Evolutionary conservation across 441 rosid species (phyloP).

Genomic region (Gossypium schwendimanii): DNA sequence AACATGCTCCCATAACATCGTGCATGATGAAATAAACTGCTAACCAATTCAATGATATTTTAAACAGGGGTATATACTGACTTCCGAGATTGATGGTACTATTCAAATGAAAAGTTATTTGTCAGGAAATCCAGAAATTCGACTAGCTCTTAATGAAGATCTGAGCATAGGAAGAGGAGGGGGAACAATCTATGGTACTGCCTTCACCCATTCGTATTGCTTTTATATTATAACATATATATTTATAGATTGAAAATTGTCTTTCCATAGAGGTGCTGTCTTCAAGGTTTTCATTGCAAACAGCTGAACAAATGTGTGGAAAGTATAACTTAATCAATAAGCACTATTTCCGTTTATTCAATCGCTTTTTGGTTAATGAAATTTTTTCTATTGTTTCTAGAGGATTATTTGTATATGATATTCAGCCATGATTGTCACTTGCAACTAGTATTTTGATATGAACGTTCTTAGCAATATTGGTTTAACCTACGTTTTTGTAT

Average conservation of each 20-base stretch:
- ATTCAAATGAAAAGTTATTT: conserved; percentile 99
- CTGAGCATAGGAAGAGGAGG: conserved; percentile 80
- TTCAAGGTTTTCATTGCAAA: conserved; percentile 5
- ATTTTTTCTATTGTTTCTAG: not conserved
- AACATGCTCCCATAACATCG: not conserved
- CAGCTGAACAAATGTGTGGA: not conserved
- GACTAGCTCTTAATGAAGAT: conserved; percentile 89
- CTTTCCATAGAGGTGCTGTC: not conserved
- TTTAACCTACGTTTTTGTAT: not conserved
- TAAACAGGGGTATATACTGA: conserved; percentile 82
- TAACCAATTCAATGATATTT: conserved; percentile 5
- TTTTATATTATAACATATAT: not conserved
- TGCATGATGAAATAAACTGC: not conserved
- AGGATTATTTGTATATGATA: not conserved
- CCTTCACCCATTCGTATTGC: not conserved
- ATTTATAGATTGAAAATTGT: not conserved
- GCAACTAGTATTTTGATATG: not conserved
- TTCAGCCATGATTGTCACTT: not conserved
- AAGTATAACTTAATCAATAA: not conserved
- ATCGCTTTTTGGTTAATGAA: not conserved
- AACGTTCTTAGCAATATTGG: conserved; percentile 1
- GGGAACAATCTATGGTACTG: conserved; percentile 70
- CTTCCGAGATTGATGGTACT: conserved; percentile 97
- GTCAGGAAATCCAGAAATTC: conserved; percentile 90
- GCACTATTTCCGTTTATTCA: not conserved